A percentile compares a stretch with the other conserved stretches of the same genome.
These are phyloP conservation scores for Saturnispora sanitii DNA, from an alignment of 805 yeast species.

Conservation along the genomic window DNA sequence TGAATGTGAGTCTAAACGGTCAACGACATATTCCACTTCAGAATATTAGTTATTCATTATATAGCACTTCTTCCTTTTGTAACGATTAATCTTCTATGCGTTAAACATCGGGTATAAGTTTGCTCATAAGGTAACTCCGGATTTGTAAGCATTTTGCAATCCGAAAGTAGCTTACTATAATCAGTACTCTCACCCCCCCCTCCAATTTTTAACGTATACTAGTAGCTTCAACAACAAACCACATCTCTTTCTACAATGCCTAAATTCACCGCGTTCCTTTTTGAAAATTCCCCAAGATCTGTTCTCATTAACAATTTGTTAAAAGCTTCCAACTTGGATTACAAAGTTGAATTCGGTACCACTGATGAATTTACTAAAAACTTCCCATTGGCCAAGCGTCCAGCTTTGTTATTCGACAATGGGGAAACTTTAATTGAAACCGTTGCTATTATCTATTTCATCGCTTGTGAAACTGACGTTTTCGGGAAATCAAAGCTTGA, in stretches of 20 bases:
- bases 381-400: conserved; percentile 56
- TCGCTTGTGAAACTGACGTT: conserved; percentile 26
- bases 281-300: conserved; percentile 25
- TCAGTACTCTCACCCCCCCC: neutral
- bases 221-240: neutral
- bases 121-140: no score
- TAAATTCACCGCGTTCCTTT: conserved; percentile 11
- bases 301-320: conserved; percentile 36
- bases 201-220: neutral
- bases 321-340: conserved; percentile 45
- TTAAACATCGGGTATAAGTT: no score
- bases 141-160: no score
- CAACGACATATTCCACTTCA: no score
- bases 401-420: conserved; percentile 54
- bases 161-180: no score
- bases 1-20: no score
- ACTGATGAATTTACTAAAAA: conserved; percentile 32
- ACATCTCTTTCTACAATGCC: conserved; percentile 14
- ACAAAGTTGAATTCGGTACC: conserved; percentile 33
- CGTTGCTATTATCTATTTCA: conserved; percentile 48
- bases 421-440: conserved; percentile 58
- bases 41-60: no score
- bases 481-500: conserved; percentile 53
- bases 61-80: no score
- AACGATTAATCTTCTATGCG: no score